Base-by-base conservation (phyloP, 2,329 filamentous ascomycete species). In the Epichloe glyceriae region DNA sequence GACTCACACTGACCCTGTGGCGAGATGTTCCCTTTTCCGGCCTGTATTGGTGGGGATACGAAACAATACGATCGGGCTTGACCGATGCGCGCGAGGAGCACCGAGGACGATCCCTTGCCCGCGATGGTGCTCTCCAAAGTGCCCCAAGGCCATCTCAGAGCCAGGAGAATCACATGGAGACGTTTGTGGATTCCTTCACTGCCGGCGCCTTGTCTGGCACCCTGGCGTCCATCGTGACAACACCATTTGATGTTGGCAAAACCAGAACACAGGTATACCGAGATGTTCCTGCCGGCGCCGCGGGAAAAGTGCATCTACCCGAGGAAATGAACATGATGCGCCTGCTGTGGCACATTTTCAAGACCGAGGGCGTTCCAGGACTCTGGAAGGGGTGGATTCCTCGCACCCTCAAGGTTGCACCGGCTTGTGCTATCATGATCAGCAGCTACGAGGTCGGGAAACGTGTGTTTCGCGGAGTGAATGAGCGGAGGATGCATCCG, bases 371-470 rank as follows among this genome's bases (percentile, higher is more conserved):
- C 2, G 64, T 82, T 15, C 64, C 78, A 1, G 93, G 93, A 0
- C 71, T 98, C 5, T 97, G 94, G 79, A 86, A 76, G 59, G 93
- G 93, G 42, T 96, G 90, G 88, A 84, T 88, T 22, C 89, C 93
- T 0, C 77, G 93, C 39, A 95, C 88, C 57, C 73, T 97, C 54
- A 97, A 97, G 66, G 90, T 98, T 5, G 91, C 93, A 1, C 93
- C 93, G 1, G 88, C 91, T 0, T 98, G 93, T 68, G 93, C 93
- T 30, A 97, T 98, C 64, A 98, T 98, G 93, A 97, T 98, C 64
- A 94, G 88, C 64, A 95, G 85, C 64, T 98, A 97, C 66, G 93
- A 98, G 67, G 79, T 97, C 38, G 90, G 93, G 47, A 98, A 98
- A 75, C 84, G 86, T 66, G 83, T 86, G 64, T 94, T 94, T 35